Conservation (phyloP, 2,329 filamentous ascomycete species). For the Colletotrichum camelliae region DNA sequence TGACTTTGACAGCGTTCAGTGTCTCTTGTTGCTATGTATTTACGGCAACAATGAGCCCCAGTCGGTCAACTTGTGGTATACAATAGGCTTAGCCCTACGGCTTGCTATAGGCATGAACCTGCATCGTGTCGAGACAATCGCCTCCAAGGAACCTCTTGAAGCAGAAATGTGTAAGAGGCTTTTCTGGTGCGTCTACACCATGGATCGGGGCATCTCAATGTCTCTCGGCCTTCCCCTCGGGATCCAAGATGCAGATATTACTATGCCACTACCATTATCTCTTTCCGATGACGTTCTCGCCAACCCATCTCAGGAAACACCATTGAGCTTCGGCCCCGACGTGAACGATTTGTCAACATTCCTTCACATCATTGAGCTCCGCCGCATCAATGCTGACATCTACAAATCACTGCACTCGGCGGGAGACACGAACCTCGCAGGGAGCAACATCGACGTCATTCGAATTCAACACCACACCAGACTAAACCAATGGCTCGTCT, state of each 20-base stretch:
- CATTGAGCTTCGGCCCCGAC: not conserved
- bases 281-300: not conserved
- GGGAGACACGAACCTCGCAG: not conserved
- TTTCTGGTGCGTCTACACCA: conserved; percentile 34
- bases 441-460: not conserved
- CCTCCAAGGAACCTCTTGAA: conserved; percentile 5
- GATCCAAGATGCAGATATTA: conserved; percentile 29
- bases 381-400: conserved; percentile 27
- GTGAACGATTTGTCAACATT: conserved; percentile 27
- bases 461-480: not conserved
- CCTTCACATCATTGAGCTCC: conserved; percentile 29
- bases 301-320: not conserved
- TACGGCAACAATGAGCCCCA: conserved; percentile 31
- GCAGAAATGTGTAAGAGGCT: conserved; percentile 31
- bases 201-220: conserved; percentile 29
- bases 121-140: conserved; percentile 21
- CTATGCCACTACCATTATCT: conserved; percentile 23
- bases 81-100: conserved; percentile 25
- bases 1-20: conserved; percentile 29
- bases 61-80: conserved; percentile 30
- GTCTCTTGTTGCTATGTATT: conserved; percentile 28
- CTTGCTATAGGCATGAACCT: conserved; percentile 27
- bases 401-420: conserved; percentile 26
- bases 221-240: conserved; percentile 28
- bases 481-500: conserved; percentile 28